Conservation (phyloP, 192 early-diverging fungal genomes). For the Coemansia pectinata region DNA sequence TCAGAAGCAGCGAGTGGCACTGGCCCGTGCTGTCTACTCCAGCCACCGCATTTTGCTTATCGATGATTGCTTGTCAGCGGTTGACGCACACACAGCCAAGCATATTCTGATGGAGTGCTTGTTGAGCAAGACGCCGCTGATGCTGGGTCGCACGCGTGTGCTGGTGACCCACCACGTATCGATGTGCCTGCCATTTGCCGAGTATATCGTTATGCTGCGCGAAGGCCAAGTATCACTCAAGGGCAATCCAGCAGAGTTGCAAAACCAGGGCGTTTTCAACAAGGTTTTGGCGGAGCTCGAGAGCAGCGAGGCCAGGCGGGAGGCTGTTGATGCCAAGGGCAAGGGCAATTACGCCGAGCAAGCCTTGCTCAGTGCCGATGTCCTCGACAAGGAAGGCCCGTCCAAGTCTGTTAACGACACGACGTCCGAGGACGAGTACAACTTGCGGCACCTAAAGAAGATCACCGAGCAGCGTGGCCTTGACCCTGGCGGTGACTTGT, state of each 20-base stretch:
- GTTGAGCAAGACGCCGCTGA: constrained; percentile 57
- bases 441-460: constrained; percentile 16
- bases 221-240: constrained; percentile 60
- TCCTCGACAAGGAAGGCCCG: constrained; percentile 12
- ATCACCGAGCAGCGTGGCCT: constrained; percentile 38
- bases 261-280: constrained; percentile 49
- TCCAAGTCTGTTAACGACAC: constrained; percentile 7
- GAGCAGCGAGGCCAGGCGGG: constrained; percentile 22
- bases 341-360: background rate
- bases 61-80: constrained; percentile 90
- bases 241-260: constrained; percentile 56
- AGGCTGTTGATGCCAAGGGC: constrained; percentile 27
- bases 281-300: constrained; percentile 11
- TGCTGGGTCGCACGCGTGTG: constrained; percentile 76
- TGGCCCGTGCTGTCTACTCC: constrained; percentile 84
- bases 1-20: constrained; percentile 78
- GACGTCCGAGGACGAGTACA: constrained; percentile 31
- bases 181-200: constrained; percentile 52
- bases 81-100: constrained; percentile 90
- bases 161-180: constrained; percentile 85
- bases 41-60: constrained; percentile 64
- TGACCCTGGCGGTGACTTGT: constrained; percentile 29
- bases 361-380: constrained; percentile 30
- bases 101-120: constrained; percentile 78
- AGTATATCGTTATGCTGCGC: constrained; percentile 61